A percentile compares a stretch with the other conserved stretches of the same genome.
Evolutionary conservation across 208 protist species (phyloP).

Genomic region (Acanthamoeba polyphaga): DNA sequence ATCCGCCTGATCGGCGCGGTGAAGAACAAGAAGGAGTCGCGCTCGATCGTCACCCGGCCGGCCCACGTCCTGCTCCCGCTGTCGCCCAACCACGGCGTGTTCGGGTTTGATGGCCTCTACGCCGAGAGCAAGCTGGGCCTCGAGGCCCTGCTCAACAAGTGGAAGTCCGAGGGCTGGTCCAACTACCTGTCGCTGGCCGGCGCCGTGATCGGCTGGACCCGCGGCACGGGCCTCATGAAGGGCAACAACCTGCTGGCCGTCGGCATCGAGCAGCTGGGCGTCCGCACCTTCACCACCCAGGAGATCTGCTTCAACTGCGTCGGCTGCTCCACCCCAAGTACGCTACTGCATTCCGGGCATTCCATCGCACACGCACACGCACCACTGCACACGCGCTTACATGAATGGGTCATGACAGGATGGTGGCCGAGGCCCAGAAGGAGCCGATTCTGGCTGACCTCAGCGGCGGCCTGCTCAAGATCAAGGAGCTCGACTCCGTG

Average conservation of each 20-base stretch:
- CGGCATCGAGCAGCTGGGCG: conserved; percentile 86
- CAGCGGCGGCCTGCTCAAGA: conserved; percentile 84
- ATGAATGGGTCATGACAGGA: neutral
- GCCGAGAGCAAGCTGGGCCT: conserved; percentile 91
- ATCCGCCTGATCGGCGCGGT: conserved; percentile 89
- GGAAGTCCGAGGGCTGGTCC: conserved; percentile 88
- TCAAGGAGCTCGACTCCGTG: conserved; percentile 82
- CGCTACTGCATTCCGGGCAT: neutral
- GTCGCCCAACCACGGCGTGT: conserved; percentile 91
- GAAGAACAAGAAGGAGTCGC: conserved; percentile 83
- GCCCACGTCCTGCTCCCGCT: conserved; percentile 86
- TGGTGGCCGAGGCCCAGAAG: conserved; percentile 78
- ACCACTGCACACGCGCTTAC: neutral
- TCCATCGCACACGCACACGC: neutral
- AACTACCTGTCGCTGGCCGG: conserved; percentile 88
- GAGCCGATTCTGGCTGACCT: conserved; percentile 90
- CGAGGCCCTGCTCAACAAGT: conserved; percentile 89
- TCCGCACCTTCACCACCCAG: conserved; percentile 88
- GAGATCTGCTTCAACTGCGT: conserved; percentile 91
- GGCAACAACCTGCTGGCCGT: conserved; percentile 89
- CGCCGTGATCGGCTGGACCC: conserved; percentile 91
- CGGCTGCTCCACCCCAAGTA: conserved; percentile 85
- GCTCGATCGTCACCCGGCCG: conserved; percentile 68
- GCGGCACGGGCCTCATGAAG: conserved; percentile 91
- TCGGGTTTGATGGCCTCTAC: conserved; percentile 91